Percentiles rank a stretch among this genome's conserved stretches.
phyloP scores from a whole-genome alignment of 805 yeast species.

The Yarrowia sp. region DNA sequence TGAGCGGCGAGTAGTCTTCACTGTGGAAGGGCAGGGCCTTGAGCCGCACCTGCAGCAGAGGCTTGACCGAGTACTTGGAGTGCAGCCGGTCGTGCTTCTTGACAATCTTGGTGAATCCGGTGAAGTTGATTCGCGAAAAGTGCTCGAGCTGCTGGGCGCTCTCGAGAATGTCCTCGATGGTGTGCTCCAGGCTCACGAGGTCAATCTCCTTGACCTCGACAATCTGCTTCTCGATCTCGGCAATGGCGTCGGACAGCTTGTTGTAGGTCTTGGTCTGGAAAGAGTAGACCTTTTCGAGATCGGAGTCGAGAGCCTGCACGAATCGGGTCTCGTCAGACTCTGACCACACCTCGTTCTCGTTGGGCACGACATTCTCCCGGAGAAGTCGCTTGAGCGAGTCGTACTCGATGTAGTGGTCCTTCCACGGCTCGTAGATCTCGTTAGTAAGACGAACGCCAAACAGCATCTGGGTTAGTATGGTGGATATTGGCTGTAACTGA shows the following conservation, averaged over 20 bases:
- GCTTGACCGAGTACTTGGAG: slow-evolving; percentile 81
- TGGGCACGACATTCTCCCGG: slow-evolving; percentile 47
- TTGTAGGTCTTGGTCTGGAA: slow-evolving; percentile 74
- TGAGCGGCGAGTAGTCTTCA: slow-evolving; percentile 89
- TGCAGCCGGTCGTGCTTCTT: slow-evolving; percentile 94
- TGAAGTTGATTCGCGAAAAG: slow-evolving; percentile 86
- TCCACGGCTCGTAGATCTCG: slow-evolving; percentile 89
- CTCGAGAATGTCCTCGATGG: slow-evolving; percentile 68
- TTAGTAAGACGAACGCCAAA: slow-evolving; percentile 79
- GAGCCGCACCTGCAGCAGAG: slow-evolving; percentile 81
- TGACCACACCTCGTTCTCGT: slow-evolving; percentile 58
- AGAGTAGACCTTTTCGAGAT: slow-evolving; percentile 87
- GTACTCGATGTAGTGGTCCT: slow-evolving; percentile 80
- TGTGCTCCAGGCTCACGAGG: slow-evolving; percentile 57
- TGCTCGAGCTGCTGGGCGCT: slow-evolving; percentile 83
- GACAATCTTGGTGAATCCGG: slow-evolving; percentile 92
- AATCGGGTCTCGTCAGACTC: slow-evolving; percentile 80
- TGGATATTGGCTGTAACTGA: too few species aligned
- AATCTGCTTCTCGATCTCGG: slow-evolving; percentile 59
- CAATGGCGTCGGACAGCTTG: slow-evolving; percentile 61
- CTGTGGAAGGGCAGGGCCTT: slow-evolving; percentile 86
- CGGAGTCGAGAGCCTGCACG: slow-evolving; percentile 69
- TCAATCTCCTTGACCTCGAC: slow-evolving; percentile 44
- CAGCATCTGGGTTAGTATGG: slow-evolving; percentile 47
- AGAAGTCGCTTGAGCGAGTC: slow-evolving; percentile 83